Conservation (phyloP, 75 land plant genomes). For the Larix kaempferi region DNA sequence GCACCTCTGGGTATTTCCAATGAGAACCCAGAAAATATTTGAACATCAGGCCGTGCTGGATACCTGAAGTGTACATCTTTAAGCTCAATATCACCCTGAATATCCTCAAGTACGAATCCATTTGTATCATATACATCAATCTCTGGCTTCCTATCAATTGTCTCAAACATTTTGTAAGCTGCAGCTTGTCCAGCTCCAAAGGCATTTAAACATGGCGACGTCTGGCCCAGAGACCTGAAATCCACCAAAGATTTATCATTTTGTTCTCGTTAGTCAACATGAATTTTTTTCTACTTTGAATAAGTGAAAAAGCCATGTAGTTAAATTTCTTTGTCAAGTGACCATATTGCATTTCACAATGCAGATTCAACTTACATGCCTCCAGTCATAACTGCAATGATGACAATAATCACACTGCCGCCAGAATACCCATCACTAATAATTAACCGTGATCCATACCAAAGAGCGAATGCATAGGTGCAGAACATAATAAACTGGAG, state of each 20-base stretch:
- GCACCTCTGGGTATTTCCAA: too few relatives aligned
- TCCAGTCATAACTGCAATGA: constrained; percentile 80
- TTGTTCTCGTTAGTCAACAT: not conserved
- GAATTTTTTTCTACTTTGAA: not conserved
- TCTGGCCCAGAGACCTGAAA: constrained; percentile 79
- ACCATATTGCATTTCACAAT: not conserved
- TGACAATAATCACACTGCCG: constrained; percentile 61
- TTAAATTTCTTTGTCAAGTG: too few relatives aligned
- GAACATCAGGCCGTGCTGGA: constrained; percentile 83
- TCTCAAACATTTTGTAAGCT: constrained; percentile 92
- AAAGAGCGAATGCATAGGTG: constrained; percentile 68
- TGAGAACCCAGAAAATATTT: too few relatives aligned
- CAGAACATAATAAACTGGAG: constrained; percentile 42
- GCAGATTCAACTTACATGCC: constrained; percentile 59
- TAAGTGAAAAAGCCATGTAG: not conserved
- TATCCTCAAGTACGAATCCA: constrained; percentile 52
- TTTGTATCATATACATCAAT: constrained; percentile 75
- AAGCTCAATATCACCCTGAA: constrained; percentile 74
- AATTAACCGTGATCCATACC: constrained; percentile 77
- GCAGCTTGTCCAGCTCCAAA: constrained; percentile 87
- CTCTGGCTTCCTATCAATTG: constrained; percentile 69
- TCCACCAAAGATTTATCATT: not conserved
- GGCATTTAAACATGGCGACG: constrained; percentile 71
- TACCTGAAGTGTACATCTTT: constrained; percentile 73
- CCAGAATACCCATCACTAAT: constrained; percentile 62